These are phyloP conservation scores for Claviceps paspali DNA, from an alignment of 2,329 filamentous ascomycete species.

Conservation along the genomic window DNA sequence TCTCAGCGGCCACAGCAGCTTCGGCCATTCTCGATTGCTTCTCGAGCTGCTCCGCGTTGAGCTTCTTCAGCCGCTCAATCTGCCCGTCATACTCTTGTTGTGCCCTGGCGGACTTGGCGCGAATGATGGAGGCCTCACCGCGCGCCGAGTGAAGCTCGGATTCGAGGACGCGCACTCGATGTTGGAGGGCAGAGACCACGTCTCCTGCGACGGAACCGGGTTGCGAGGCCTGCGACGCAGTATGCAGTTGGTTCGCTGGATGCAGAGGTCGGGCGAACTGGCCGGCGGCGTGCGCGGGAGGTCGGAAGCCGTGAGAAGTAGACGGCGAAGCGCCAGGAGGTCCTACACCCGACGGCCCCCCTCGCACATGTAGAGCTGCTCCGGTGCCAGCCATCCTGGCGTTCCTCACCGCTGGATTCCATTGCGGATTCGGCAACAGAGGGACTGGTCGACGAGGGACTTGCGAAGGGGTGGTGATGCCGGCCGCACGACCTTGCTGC, in stretches of 20 bases:
- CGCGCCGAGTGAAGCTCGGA: conserved; percentile 45
- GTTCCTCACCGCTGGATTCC: conserved; percentile 20
- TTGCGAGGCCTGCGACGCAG: conserved; percentile 12
- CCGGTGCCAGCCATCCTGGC: conserved; percentile 9
- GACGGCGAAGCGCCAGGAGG: conserved; percentile 11
- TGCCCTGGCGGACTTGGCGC: conserved; percentile 49
- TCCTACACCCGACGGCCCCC: conserved; percentile 6
- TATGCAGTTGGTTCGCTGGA: conserved; percentile 11
- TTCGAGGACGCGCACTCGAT: conserved; percentile 36
- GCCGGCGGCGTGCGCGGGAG: conserved; percentile 12
- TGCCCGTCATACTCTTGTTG: conserved; percentile 47
- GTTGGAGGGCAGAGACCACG: conserved; percentile 32
- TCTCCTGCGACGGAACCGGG: conserved; percentile 14
- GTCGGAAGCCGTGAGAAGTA: conserved; percentile 17
- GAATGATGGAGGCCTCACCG: conserved; percentile 62
- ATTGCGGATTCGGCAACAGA: conserved; percentile 21
- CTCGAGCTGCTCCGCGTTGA: conserved; percentile 47
- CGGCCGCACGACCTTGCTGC: conserved; percentile 13
- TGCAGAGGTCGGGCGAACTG: conserved; percentile 25
- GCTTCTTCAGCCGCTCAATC: conserved; percentile 44
- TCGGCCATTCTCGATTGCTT: conserved; percentile 51
- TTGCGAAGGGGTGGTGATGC: conserved; percentile 8
- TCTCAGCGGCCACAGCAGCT: conserved; percentile 46
- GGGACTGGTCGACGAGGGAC: conserved; percentile 15
- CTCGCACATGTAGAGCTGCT: conserved; percentile 8